Conservation (phyloP, 1,139 yeast species). For the Saccharomycopsis phalli region DNA sequence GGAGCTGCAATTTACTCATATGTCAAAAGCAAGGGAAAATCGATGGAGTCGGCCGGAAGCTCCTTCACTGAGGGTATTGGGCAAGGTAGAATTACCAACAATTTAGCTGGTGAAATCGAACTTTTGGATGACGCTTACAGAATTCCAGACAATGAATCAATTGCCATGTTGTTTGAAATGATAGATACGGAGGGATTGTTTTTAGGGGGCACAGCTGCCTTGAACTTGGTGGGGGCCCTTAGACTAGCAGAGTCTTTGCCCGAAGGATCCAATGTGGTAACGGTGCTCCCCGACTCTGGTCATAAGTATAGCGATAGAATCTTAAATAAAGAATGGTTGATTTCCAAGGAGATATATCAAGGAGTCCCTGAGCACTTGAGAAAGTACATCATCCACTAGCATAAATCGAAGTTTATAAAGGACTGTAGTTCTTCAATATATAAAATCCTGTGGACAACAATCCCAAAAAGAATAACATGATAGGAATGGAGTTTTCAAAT, state of each 20-base stretch:
- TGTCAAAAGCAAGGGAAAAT: conserved; percentile 56
- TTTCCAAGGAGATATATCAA: conserved; percentile 55
- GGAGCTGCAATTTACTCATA: conserved; percentile 80
- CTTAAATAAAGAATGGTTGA: conserved; percentile 70
- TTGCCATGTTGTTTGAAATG: conserved; percentile 72
- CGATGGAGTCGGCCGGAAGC: conserved; percentile 59
- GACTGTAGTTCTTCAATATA: conserved; percentile 2
- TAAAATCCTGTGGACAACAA: conserved; percentile 12
- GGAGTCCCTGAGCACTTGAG: conserved; percentile 62
- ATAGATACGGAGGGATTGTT: conserved; percentile 85
- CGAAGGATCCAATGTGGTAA: conserved; percentile 73
- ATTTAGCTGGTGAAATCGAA: conserved; percentile 63
- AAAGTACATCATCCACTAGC: conserved; percentile 42
- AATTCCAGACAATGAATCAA: conserved; percentile 64
- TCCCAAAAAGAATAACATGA: conserved; percentile 11
- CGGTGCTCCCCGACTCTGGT: conserved; percentile 80
- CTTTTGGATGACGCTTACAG: conserved; percentile 65
- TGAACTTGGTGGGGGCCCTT: conserved; percentile 76
- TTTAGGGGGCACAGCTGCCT: conserved; percentile 82
- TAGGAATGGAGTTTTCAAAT: conserved; percentile 12
- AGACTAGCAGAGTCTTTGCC: conserved; percentile 70
- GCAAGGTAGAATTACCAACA: conserved; percentile 85
- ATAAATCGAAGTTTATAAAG: not conserved
- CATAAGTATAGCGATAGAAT: conserved; percentile 79
- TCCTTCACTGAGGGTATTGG: conserved; percentile 95